These are phyloP conservation scores for Durusdinium trenchii DNA, from an alignment of 73 alveolate species.

Conservation along the genomic window DNA sequence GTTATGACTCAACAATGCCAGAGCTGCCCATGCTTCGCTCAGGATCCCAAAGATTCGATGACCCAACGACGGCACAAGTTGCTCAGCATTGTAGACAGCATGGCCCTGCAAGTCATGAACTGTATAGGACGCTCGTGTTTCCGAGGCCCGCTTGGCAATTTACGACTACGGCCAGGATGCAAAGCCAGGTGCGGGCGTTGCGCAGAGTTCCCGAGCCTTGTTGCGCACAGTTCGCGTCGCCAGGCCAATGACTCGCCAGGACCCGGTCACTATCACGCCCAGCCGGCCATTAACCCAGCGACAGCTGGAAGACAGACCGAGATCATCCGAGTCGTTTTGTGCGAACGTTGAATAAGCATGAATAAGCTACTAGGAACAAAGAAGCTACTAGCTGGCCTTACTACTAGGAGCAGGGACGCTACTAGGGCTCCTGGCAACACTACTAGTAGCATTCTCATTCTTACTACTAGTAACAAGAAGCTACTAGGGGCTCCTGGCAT, in stretches of 20 bases:
- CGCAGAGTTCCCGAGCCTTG: neutral
- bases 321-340: too few species aligned
- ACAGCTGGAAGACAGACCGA: neutral
- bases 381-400: too few species aligned
- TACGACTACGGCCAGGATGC: slow-evolving; percentile 23
- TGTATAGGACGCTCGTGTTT: neutral
- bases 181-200: neutral
- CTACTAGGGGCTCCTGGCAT: neutral
- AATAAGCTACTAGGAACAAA: too few species aligned
- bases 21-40: neutral
- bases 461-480: neutral
- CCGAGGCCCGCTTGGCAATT: slow-evolving; percentile 70
- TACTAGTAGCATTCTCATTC: too few species aligned
- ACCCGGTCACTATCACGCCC: slow-evolving; percentile 72
- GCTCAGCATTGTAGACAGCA: neutral
- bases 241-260: slow-evolving; percentile 40
- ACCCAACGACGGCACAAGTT: slow-evolving; percentile 94
- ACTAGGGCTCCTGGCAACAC: too few species aligned
- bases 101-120: neutral
- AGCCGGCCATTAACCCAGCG: neutral
- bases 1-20: neutral
- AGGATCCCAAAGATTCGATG: slow-evolving; percentile 81
- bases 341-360: too few species aligned
- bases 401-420: too few species aligned
- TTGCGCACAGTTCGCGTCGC: neutral